phyloP scores from a whole-genome alignment of 352 stramenopile genomes.

The Globisporangium okanoganense region DNA sequence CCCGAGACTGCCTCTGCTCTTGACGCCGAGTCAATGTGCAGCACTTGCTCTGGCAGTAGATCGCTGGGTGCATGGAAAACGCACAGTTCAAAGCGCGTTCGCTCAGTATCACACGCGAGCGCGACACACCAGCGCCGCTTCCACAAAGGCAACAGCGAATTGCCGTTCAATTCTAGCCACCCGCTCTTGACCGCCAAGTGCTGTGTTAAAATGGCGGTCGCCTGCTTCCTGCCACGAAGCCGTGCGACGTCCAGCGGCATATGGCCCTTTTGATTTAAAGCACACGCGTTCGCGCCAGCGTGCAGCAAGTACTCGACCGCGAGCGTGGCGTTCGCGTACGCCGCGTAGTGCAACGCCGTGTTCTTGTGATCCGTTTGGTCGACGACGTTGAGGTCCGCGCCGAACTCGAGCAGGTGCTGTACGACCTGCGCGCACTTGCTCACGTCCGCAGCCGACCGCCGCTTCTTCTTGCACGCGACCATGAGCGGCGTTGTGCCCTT shows the following conservation, averaged over 20 bases:
- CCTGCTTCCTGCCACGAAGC: conserved; percentile 37
- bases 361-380: conserved; percentile 37
- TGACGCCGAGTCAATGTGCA: conserved; percentile 39
- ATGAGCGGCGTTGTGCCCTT: conserved; percentile 69
- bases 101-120: conserved; percentile 43
- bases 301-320: conserved; percentile 55
- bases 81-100: conserved; percentile 42
- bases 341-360: conserved; percentile 70
- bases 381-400: conserved; percentile 35
- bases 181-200: conserved; percentile 46
- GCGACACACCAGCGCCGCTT: conserved; percentile 60
- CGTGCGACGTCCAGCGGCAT: conserved; percentile 57
- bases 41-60: conserved; percentile 33
- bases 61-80: conserved; percentile 40
- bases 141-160: conserved; percentile 42
- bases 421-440: conserved; percentile 27
- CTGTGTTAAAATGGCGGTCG: conserved; percentile 40
- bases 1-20: conserved; percentile 18
- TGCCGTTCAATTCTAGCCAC: conserved; percentile 48
- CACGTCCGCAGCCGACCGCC: not conserved
- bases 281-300: conserved; percentile 38
- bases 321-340: conserved; percentile 42
- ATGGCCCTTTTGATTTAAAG: conserved; percentile 53
- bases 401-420: conserved; percentile 51
- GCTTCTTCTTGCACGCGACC: conserved; percentile 47